Evolutionary conservation across 1,284 basidiomycete species (phyloP).

Genomic region (Rhodotorula sp.): DNA sequence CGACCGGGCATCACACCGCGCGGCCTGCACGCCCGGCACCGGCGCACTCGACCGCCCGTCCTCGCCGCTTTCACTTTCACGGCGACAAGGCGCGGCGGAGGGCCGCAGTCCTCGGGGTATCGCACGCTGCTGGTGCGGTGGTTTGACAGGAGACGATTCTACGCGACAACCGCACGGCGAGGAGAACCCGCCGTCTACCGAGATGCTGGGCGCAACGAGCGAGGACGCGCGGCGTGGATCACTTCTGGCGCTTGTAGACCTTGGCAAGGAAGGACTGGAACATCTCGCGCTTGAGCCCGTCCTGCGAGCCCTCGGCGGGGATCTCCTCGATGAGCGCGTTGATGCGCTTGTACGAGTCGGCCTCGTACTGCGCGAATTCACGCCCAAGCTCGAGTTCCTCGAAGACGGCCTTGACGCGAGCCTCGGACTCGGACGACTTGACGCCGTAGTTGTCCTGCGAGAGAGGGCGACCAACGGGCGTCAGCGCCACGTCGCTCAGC

Average conservation of each 20-base stretch:
- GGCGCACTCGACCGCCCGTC: too few species aligned
- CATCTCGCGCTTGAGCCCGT: slow-evolving; percentile 70
- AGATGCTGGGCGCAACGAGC: not conserved
- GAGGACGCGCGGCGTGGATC: not conserved
- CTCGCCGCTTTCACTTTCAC: too few species aligned
- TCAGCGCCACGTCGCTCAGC: not conserved
- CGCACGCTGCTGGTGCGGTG: not conserved
- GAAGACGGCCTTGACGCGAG: slow-evolving; percentile 73
- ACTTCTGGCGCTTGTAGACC: slow-evolving; percentile 67
- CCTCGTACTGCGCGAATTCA: slow-evolving; percentile 75
- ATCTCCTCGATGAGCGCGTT: slow-evolving; percentile 66
- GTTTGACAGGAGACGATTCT: not conserved
- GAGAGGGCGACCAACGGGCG: not conserved
- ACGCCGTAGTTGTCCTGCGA: slow-evolving; percentile 78
- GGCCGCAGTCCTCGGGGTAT: too few species aligned
- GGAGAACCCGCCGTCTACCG: not conserved
- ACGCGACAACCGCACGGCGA: not conserved
- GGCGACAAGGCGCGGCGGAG: too few species aligned
- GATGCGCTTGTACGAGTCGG: slow-evolving; percentile 66
- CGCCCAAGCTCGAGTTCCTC: slow-evolving; percentile 66
- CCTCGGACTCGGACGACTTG: slow-evolving; percentile 67
- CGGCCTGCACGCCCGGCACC: too few species aligned
- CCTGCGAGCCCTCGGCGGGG: slow-evolving; percentile 55
- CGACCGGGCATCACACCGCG: too few species aligned
- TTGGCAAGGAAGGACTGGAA: slow-evolving; percentile 83